phyloP scores from a whole-genome alignment of 2,329 filamentous ascomycete genomes.

The Shiraia sp. region DNA sequence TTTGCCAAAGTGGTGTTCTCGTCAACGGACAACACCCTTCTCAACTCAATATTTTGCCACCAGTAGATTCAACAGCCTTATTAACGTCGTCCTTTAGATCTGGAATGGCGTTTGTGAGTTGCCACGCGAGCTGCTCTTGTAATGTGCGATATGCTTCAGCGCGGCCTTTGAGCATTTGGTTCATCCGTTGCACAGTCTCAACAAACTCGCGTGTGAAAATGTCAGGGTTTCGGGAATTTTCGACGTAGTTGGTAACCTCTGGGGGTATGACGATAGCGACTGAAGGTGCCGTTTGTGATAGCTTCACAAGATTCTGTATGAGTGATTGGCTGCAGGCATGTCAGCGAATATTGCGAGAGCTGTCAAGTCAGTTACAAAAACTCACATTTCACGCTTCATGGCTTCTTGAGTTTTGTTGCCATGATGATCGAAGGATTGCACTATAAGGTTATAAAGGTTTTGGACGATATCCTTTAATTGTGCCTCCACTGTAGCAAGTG shows the following conservation, averaged over 20 bases:
- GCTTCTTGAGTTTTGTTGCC: conserved; percentile 60
- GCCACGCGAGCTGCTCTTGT: conserved; percentile 61
- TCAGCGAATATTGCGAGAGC: background rate
- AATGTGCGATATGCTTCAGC: conserved; percentile 62
- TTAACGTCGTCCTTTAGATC: conserved; percentile 59
- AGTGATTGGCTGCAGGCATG: conserved; percentile 50
- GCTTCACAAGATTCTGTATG: conserved; percentile 57
- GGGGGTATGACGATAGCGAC: conserved; percentile 60
- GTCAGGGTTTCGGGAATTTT: conserved; percentile 65
- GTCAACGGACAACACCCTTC: no score
- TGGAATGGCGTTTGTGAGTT: conserved; percentile 62
- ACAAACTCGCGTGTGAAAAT: conserved; percentile 70
- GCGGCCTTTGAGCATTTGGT: conserved; percentile 65
- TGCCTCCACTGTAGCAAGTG: conserved; percentile 43
- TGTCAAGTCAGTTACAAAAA: background rate
- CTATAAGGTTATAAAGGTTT: conserved; percentile 62
- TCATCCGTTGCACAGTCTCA: conserved; percentile 64
- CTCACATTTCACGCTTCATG: conserved; percentile 62
- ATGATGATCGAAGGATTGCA: conserved; percentile 64
- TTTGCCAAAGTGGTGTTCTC: no score
- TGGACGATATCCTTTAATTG: conserved; percentile 65
- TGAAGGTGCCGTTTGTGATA: conserved; percentile 55
- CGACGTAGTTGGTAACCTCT: conserved; percentile 66
- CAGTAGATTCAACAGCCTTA: conserved; percentile 52
- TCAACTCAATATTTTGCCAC: conserved; percentile 39